A percentile compares a stretch with the other conserved stretches of the same genome.
phyloP scores from a whole-genome alignment of 2,329 filamentous ascomycete species.

The Penicillium sp. region DNA sequence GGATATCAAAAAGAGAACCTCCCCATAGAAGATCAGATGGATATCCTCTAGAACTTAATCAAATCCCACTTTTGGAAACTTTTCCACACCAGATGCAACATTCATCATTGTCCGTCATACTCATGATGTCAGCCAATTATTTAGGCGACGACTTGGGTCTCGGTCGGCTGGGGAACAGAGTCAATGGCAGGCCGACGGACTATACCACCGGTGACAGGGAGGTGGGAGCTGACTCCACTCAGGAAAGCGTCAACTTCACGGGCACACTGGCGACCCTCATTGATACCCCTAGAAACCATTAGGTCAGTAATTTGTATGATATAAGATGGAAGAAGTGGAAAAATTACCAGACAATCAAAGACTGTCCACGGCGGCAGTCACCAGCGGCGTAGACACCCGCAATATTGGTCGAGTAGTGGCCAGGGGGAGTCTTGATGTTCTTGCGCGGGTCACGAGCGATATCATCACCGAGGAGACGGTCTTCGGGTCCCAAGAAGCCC shows the following conservation, averaged over 20 bases:
- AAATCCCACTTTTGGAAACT: slow-evolving; percentile 9
- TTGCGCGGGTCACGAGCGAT: slow-evolving; percentile 90
- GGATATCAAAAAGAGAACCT: slow-evolving; percentile 6
- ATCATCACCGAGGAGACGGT: slow-evolving; percentile 78
- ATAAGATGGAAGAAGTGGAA: not conserved
- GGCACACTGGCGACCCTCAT: slow-evolving; percentile 89
- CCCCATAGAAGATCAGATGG: not conserved
- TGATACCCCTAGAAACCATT: slow-evolving; percentile 66
- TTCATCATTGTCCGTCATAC: slow-evolving; percentile 13
- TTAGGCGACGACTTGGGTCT: slow-evolving; percentile 33
- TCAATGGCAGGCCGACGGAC: slow-evolving; percentile 70
- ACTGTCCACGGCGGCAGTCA: slow-evolving; percentile 92
- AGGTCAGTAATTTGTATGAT: not conserved
- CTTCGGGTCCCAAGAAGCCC: slow-evolving; percentile 95
- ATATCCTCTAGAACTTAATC: slow-evolving; percentile 4
- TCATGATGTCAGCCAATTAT: slow-evolving; percentile 5
- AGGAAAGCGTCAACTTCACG: slow-evolving; percentile 90
- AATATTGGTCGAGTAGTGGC: slow-evolving; percentile 85
- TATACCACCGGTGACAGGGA: slow-evolving; percentile 91
- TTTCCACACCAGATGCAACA: slow-evolving; percentile 8
- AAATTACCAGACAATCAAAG: slow-evolving; percentile 75
- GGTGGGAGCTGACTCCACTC: slow-evolving; percentile 68
- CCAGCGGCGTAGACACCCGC: slow-evolving; percentile 89
- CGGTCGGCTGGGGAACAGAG: slow-evolving; percentile 36
- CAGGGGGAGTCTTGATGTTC: slow-evolving; percentile 90